phyloP scores from a whole-genome alignment of 768 basidiomycete genomes.

The Mycena venus region DNA sequence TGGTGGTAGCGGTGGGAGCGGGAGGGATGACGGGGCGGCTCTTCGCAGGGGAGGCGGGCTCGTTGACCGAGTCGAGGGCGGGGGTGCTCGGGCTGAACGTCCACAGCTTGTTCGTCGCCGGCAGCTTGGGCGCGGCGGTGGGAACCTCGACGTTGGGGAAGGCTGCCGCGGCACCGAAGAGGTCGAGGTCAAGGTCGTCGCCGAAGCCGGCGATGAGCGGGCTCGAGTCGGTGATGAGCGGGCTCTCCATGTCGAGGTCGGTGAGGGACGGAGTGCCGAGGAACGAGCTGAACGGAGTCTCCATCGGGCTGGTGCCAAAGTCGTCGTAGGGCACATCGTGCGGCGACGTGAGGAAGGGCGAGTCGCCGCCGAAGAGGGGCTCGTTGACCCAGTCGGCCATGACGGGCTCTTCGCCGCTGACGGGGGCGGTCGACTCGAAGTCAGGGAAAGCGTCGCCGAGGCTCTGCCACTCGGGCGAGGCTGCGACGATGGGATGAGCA shows the following conservation, averaged over 20 bases:
- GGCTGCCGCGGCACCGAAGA: conserved; percentile 14
- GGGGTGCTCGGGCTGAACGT: conserved; percentile 29
- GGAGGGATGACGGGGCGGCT: conserved; percentile 21
- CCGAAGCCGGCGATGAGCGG: conserved; percentile 13
- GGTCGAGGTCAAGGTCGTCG: not conserved
- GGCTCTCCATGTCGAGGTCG: conserved; percentile 18
- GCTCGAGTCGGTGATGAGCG: conserved; percentile 12
- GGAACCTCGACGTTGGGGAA: not conserved
- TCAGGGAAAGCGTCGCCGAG: conserved; percentile 29
- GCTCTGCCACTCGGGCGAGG: conserved; percentile 34
- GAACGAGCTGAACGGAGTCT: conserved; percentile 29
- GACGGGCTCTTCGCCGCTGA: not conserved
- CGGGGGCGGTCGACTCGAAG: not conserved
- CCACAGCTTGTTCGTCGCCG: conserved; percentile 8
- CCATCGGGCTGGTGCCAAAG: conserved; percentile 31
- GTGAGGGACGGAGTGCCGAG: conserved; percentile 14
- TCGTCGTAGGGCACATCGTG: conserved; percentile 17
- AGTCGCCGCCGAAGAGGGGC: conserved; percentile 14
- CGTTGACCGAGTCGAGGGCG: conserved; percentile 12
- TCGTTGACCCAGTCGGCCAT: not conserved
- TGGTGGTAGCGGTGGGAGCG: not conserved
- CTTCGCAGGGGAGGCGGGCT: conserved; percentile 1
- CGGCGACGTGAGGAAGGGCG: conserved; percentile 27
- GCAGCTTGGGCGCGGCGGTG: conserved; percentile 3
- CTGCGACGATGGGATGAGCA: conserved; percentile 11